These are phyloP conservation scores for Sarocladium strictum DNA, from an alignment of 2,329 filamentous ascomycete genomes.

Conservation along the genomic window DNA sequence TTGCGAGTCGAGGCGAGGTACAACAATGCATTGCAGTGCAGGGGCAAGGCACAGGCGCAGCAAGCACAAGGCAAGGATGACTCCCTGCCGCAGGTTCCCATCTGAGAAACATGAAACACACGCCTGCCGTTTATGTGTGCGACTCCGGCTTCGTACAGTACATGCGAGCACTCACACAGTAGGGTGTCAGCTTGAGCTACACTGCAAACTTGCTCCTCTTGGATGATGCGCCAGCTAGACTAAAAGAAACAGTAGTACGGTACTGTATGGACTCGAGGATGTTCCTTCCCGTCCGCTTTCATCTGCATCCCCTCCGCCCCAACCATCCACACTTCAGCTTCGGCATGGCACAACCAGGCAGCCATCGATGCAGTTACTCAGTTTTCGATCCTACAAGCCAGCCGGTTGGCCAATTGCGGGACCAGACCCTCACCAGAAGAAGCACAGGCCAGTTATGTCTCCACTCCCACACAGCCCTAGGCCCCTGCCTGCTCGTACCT, in stretches of 20 bases:
- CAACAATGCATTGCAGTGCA: neutral
- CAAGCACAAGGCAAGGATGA: neutral
- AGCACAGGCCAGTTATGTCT: neutral
- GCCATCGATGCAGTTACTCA: neutral
- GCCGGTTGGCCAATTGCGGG: neutral
- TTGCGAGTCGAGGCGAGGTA: no score
- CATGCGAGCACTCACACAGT: no score
- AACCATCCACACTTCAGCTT: no score
- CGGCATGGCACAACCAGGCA: no score
- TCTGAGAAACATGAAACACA: constrained; percentile 9
- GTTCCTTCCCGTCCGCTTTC: no score
- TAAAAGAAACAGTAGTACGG: no score
- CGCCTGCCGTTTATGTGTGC: constrained; percentile 5
- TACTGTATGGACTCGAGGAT: no score
- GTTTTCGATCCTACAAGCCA: neutral
- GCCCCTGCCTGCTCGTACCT: neutral
- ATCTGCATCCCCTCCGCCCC: no score
- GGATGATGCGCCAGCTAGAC: no score
- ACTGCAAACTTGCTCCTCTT: no score
- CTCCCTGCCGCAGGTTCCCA: constrained; percentile 4
- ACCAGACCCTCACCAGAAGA: neutral
- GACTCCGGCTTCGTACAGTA: no score
- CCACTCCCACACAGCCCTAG: neutral
- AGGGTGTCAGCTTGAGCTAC: no score
- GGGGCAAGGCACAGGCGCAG: neutral